Base-by-base conservation (phyloP, 805 yeast genomes). In the Yamadazyma akitaensis region DNA sequence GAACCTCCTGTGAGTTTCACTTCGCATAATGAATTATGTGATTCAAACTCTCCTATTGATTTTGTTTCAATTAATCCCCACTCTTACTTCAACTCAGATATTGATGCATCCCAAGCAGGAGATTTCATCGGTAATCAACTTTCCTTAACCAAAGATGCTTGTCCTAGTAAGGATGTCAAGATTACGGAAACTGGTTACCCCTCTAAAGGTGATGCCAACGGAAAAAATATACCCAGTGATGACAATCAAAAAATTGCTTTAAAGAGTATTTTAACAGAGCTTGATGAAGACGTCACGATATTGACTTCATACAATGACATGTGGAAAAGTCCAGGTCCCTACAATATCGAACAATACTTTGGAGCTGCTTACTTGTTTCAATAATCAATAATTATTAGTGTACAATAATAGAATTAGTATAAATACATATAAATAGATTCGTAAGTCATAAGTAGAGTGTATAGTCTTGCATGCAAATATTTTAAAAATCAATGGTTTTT, bases 161-260 rank as follows among this genome's bases (percentile, higher is more conserved):
- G 97, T 70, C 69, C 77, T 25, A 67, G 70, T 48, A 70, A 75
- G 63, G 64, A 68, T 7, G 82, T 87, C 32, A 54, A 72, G 17
- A 81, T 90, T 46, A 83, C 95, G 17, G 97, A 90, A 67, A 89
- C 96, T 5, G 97, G 97, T 37, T 90, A 88, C 63, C 97, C 97
- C 57, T 80, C 84, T 55, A 69, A 72, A 35, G 97, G 97, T 58
- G 62, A 61, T 49, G 70, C 75, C 48, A 81, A 88, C 60, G 97
- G 97, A 46, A 67, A 67, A 42, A 86, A 89, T 55, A 77, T 82
- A 34, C 97, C 97, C 50, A 66, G 80, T 32, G 61, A 66, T 6
- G 87, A 61, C 10, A 90, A 89, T 67, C 97, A 90, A 72, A 60
- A 65, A 46, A 70, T 73, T 46, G 96, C 96, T 13, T 75, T 91